Conservation (phyloP, 345 rosid species). For the Eucalyptus regnans region DNA sequence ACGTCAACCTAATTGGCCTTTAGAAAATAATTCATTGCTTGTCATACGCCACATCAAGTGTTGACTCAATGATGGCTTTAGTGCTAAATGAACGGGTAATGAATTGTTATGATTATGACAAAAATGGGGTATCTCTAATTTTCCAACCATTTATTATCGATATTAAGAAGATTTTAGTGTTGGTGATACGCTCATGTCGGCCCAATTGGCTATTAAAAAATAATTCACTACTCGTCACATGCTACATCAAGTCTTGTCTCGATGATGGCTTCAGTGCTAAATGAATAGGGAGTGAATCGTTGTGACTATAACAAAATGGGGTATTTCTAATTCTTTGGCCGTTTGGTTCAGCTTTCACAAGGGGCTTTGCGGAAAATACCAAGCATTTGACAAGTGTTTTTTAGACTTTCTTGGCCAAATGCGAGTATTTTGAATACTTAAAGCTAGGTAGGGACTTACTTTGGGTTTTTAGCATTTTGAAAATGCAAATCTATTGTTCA, state of each 20-base stretch:
- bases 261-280: not conserved
- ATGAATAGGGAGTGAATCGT: not conserved
- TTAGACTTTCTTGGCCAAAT: no score
- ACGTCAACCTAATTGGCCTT: not conserved
- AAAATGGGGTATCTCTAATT: not conserved
- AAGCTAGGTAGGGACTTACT: no score
- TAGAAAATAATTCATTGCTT: not conserved
- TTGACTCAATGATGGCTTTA: not conserved
- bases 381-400: no score
- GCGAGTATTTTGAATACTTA: no score
- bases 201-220: not conserved
- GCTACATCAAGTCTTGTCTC: not conserved
- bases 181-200: not conserved
- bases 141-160: not conserved
- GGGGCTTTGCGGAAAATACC: no score
- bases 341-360: no score
- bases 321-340: not conserved
- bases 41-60: not conserved
- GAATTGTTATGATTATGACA: not conserved
- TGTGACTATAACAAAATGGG: not conserved
- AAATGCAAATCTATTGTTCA: no score
- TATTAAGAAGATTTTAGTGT: not conserved
- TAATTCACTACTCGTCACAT: not conserved
- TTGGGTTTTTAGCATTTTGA: no score
- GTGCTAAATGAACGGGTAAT: not conserved